Conservation (phyloP, 495 filamentous ascomycete genomes). For the Endocarpon pusillum region DNA sequence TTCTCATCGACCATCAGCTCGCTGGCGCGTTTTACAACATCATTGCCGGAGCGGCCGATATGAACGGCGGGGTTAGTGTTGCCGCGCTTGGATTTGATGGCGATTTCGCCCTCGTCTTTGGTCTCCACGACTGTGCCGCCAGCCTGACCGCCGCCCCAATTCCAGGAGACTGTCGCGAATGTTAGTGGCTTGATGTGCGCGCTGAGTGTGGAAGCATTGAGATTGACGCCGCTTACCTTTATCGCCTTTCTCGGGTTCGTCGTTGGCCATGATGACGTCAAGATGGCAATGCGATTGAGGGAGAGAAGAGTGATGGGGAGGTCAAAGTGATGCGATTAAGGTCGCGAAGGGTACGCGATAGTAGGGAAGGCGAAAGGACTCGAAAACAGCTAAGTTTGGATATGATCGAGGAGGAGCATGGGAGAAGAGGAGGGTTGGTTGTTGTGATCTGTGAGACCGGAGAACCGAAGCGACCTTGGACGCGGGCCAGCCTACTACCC, state of each 20-base stretch:
- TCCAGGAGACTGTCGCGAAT: slow-evolving; percentile 46
- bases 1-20: slow-evolving; percentile 33
- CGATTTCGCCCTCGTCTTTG: slow-evolving; percentile 35
- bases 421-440: neutral
- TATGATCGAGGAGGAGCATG: too few species aligned
- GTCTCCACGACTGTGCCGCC: slow-evolving; percentile 40
- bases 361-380: too few species aligned
- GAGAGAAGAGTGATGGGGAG: too few species aligned
- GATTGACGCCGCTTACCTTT: slow-evolving; percentile 62
- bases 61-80: slow-evolving; percentile 46
- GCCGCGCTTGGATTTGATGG: slow-evolving; percentile 39
- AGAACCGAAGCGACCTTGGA: too few species aligned
- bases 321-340: too few species aligned
- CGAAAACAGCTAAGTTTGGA: too few species aligned
- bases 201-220: too few species aligned
- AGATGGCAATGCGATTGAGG: too few species aligned
- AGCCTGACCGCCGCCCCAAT: slow-evolving; percentile 34
- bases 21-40: slow-evolving; percentile 42
- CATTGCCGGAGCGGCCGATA: slow-evolving; percentile 38
- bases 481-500: too few species aligned
- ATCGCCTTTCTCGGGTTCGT: slow-evolving; percentile 52
- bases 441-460: too few species aligned
- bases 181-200: slow-evolving; percentile 39
- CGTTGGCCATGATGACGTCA: slow-evolving; percentile 53
- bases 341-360: too few species aligned